phyloP scores from a whole-genome alignment of 495 filamentous ascomycete species.

The Daldinia childiae region DNA sequence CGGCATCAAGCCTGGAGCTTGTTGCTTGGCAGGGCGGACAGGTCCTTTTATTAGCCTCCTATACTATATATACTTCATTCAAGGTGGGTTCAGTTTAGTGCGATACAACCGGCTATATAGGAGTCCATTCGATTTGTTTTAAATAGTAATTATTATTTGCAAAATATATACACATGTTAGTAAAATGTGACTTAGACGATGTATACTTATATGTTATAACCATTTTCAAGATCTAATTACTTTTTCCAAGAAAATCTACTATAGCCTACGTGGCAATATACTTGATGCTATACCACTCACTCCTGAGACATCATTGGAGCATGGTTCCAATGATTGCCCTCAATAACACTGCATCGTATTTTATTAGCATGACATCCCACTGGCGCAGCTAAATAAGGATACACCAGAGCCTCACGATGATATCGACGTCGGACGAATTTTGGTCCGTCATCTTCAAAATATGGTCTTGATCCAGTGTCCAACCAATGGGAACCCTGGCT shows the following conservation, averaged over 20 bases:
- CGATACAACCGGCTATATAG: neutral
- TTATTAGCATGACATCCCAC: neutral
- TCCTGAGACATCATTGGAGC: neutral
- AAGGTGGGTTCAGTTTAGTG: conserved; percentile 1
- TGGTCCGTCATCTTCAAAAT: neutral
- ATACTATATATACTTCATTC: neutral
- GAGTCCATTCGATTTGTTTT: neutral
- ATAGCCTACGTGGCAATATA: neutral
- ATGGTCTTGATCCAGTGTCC: neutral
- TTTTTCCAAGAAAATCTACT: neutral
- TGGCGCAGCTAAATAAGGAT: neutral
- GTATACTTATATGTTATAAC: neutral
- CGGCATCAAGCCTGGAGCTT: conserved; percentile 7
- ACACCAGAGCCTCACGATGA: neutral
- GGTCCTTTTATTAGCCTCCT: neutral
- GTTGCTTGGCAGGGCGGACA: neutral
- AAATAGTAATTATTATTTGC: neutral
- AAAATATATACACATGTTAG: neutral
- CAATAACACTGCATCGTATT: neutral
- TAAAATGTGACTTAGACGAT: neutral
- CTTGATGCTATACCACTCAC: neutral
- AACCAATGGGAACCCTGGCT: neutral
- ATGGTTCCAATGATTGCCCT: neutral
- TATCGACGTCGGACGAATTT: conserved; percentile 1
- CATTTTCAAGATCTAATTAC: neutral